Evolutionary conservation across 768 basidiomycete species (phyloP), one percentile per base, ranked within the genome.

Genomic region (Phaffia tasmanica): DNA sequence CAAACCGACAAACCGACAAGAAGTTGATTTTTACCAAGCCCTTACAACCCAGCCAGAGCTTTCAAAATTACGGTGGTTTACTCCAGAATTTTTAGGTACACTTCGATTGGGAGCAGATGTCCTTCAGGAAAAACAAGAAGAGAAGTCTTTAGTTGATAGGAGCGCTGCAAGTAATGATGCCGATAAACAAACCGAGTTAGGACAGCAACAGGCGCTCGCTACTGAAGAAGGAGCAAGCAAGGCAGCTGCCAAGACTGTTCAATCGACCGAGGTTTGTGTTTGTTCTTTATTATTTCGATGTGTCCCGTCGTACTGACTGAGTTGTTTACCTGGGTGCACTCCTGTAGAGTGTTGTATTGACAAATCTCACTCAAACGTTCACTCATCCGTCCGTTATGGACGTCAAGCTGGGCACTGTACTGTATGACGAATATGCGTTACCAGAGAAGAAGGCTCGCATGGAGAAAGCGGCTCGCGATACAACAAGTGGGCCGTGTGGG

Each of bases 381-480:
- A 71, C 77, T 47, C 86, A 84, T 74, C 93, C 93, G 7, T 90
- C 88, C 71, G 82, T 95, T 65, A 79, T 97, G 32, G 94, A 99
- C 74, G 81, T 91, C 74, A 99, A 98, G 76, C 86, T 98, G 19
- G 95, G 95, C 0, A 93, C 87, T 0, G 79, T 86, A 0, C 81
- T 98, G n/a, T 88, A 88, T 70, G 90, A 88, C 60, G 82, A 85
- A 25, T 77, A 79, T 27, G 81, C 86, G 5, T 75, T 81, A 0
- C 80, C 82, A 1, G 88, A 87, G 65, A 99, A 99, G 78, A 80
- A 82, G 67, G 81, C 77, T 50, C 83, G 88, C 29, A 92, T 93
- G 92, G 78, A 81, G 64, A 80, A 83, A 71, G 79, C 81, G 1
- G 90, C 90, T 0, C 79, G 77, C 32, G 76, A 81, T 14, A 85